Conservation (phyloP, 2,329 filamentous ascomycete genomes). For the Diaporthe vaccinii region DNA sequence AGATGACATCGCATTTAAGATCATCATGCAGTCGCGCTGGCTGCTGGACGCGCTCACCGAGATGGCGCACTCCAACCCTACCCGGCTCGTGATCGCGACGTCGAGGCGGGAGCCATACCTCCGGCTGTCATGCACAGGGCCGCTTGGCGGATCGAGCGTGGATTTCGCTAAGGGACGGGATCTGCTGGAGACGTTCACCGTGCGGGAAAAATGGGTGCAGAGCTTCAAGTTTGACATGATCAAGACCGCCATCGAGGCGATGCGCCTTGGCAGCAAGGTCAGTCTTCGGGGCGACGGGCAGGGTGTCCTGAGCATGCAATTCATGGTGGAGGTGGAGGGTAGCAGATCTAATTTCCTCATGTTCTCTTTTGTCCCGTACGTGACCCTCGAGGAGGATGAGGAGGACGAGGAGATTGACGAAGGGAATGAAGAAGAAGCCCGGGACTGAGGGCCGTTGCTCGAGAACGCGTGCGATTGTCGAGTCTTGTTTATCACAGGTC, state of each 20-base stretch:
- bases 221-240: constrained; percentile 90
- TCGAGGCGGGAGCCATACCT: constrained; percentile 78
- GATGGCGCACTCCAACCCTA: constrained; percentile 78
- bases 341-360: constrained; percentile 81
- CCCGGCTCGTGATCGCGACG: constrained; percentile 77
- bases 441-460: constrained; percentile 38
- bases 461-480: constrained; percentile 8
- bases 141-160: constrained; percentile 74
- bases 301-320: constrained; percentile 93
- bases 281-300: constrained; percentile 89
- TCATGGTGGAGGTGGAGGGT: constrained; percentile 91
- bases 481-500: constrained; percentile 12
- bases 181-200: constrained; percentile 81
- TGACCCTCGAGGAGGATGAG: constrained; percentile 71
- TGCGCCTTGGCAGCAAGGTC: constrained; percentile 92
- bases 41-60: constrained; percentile 81
- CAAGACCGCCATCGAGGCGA: constrained; percentile 89
- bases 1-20: constrained; percentile 85
- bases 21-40: constrained; percentile 88
- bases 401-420: constrained; percentile 55
- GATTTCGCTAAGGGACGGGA: constrained; percentile 75
- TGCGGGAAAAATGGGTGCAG: constrained; percentile 72
- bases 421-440: constrained; percentile 50
- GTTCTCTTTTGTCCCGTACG: constrained; percentile 84
- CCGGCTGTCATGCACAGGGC: constrained; percentile 75